Evolutionary conservation across 2,329 filamentous ascomycete species (phyloP).

Genomic region (Macrophomina phaseolina): DNA sequence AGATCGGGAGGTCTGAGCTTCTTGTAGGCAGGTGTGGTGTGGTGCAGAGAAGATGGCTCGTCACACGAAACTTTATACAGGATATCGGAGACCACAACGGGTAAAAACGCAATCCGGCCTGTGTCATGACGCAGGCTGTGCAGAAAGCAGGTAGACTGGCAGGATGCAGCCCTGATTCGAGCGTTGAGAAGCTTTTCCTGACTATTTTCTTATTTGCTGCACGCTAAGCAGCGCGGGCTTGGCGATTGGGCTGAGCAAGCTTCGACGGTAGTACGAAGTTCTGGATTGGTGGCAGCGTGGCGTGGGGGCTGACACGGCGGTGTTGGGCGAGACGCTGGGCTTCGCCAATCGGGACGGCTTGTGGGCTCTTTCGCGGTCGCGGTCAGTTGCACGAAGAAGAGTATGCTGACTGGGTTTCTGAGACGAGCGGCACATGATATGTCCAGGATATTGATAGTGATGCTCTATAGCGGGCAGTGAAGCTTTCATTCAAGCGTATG

Average conservation of each 20-base stretch:
- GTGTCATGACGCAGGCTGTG: constrained; percentile 2
- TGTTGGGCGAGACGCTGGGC: background rate
- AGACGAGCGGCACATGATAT: too few species aligned
- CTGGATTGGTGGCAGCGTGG: background rate
- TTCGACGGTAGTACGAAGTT: background rate
- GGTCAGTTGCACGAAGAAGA: background rate
- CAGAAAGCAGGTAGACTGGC: background rate
- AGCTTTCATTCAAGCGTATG: too few species aligned
- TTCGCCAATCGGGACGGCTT: background rate
- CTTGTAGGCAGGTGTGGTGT: background rate
- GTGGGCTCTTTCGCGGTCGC: background rate
- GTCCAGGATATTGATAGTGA: too few species aligned
- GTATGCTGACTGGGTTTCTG: too few species aligned
- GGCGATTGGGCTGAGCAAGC: constrained; percentile 11
- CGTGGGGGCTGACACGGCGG: constrained; percentile 7
- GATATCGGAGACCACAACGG: background rate
- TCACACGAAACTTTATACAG: background rate
- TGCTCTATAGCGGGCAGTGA: too few species aligned
- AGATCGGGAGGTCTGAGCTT: too few species aligned
- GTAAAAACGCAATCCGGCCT: background rate
- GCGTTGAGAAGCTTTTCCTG: background rate
- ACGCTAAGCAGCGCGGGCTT: background rate
- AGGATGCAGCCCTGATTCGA: background rate
- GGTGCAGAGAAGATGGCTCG: background rate
- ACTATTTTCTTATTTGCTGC: background rate